Evolutionary conservation across 306 rosid genomes (phyloP).

Genomic region (Quercus mongolica): DNA sequence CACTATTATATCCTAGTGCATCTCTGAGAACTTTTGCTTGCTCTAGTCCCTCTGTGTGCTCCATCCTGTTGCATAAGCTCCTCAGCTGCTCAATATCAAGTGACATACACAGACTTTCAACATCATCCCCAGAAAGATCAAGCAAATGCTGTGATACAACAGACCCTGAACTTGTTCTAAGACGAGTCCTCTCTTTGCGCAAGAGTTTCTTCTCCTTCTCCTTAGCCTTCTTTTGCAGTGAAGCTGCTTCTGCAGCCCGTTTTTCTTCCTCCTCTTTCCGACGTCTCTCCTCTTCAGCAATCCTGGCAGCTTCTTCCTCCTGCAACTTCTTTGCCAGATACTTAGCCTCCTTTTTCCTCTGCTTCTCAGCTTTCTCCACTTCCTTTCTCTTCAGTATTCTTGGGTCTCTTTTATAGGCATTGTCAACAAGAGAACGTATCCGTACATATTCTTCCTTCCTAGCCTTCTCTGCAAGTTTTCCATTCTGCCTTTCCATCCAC

Average conservation of each 20-base stretch:
- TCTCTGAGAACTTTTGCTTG: slow-evolving; percentile 57
- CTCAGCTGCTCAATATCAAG: slow-evolving; percentile 62
- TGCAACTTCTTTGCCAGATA: slow-evolving; percentile 73
- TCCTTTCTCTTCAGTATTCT: slow-evolving; percentile 87
- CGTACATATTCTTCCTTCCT: slow-evolving; percentile 93
- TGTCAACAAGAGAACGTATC: slow-evolving; percentile 84
- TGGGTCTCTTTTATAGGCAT: slow-evolving; percentile 91
- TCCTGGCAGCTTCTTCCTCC: slow-evolving; percentile 90
- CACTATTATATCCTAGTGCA: slow-evolving; percentile 38
- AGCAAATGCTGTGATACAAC: slow-evolving; percentile 45
- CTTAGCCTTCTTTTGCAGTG: slow-evolving; percentile 72
- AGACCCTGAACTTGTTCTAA: slow-evolving; percentile 68
- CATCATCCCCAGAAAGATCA: slow-evolving; percentile 58
- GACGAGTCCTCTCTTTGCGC: slow-evolving; percentile 87
- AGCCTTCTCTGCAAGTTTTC: slow-evolving; percentile 85
- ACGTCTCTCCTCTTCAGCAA: slow-evolving; percentile 74
- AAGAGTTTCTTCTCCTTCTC: slow-evolving; percentile 95
- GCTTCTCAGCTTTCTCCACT: slow-evolving; percentile 81
- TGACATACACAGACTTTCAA: slow-evolving; percentile 72
- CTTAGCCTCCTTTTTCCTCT: slow-evolving; percentile 84
- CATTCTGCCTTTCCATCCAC: slow-evolving; percentile 99
- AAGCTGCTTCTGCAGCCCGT: slow-evolving; percentile 80
- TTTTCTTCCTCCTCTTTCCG: slow-evolving; percentile 75
- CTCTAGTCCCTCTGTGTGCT: slow-evolving; percentile 48
- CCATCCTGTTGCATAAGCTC: slow-evolving; percentile 71